Evolutionary conservation across 805 yeast genomes (phyloP).

Genomic region (Candida broadrunensis): DNA sequence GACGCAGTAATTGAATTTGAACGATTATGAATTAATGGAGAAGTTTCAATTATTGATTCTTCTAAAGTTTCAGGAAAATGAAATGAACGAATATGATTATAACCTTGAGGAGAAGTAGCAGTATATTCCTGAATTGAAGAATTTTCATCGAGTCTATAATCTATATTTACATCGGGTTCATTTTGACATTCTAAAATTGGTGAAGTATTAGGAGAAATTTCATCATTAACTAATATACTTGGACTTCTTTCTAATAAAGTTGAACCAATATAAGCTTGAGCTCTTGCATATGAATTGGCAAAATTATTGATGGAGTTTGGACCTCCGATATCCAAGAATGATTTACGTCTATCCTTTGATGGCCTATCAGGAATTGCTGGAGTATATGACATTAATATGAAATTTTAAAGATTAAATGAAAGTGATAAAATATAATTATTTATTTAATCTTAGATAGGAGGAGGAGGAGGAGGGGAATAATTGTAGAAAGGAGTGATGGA

Average conservation of each 20-base stretch:
- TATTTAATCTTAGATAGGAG: too few species aligned
- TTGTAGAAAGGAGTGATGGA: too few species aligned
- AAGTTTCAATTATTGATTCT: slow-evolving; percentile 2
- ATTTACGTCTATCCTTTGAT: slow-evolving; percentile 16
- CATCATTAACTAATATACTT: slow-evolving; percentile 12
- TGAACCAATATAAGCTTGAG: slow-evolving; percentile 27
- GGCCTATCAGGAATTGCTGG: neutral
- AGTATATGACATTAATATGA: slow-evolving; percentile 1
- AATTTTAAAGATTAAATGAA: too few species aligned
- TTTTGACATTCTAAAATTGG: slow-evolving; percentile 7
- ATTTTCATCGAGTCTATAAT: slow-evolving; percentile 11
- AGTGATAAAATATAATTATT: too few species aligned
- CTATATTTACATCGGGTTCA: slow-evolving; percentile 11
- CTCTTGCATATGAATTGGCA: slow-evolving; percentile 37
- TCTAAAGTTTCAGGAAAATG: slow-evolving; percentile 9
- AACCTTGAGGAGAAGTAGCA: slow-evolving; percentile 4
- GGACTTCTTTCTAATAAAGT: slow-evolving; percentile 12
- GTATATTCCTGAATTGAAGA: neutral
- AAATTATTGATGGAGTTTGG: slow-evolving; percentile 36
- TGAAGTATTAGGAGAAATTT: slow-evolving; percentile 20
- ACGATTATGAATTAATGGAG: slow-evolving; percentile 3
- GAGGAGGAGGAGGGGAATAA: too few species aligned
- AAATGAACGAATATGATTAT: slow-evolving; percentile 12
- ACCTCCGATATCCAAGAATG: slow-evolving; percentile 33
- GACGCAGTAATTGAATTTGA: neutral